phyloP scores from a whole-genome alignment of 225 moss, liverwort and hornwort species.

The Takakia lepidozioides region DNA sequence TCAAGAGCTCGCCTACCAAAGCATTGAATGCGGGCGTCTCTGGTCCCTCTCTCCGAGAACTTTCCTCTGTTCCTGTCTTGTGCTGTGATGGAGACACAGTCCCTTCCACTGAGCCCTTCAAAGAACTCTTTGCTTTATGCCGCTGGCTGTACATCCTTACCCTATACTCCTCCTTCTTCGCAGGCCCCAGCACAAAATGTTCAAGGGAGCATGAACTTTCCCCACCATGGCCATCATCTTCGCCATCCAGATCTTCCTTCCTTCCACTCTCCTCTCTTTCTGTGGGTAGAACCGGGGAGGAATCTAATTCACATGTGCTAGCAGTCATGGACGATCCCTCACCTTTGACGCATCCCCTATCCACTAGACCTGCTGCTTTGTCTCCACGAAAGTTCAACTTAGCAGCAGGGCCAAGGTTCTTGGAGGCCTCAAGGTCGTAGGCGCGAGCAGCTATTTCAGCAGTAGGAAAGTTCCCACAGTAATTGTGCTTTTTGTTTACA shows the following conservation, averaged over 20 bases:
- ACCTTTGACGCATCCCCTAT: background rate
- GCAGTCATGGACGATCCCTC: too few species aligned
- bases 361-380: conserved; percentile 4
- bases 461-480: conserved; percentile 11
- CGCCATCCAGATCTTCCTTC: conserved; percentile 7
- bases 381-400: conserved; percentile 8
- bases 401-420: background rate
- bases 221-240: conserved; percentile 2
- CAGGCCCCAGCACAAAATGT: conserved; percentile 28
- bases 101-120: conserved; percentile 8
- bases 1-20: conserved; percentile 39
- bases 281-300: too few species aligned
- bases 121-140: conserved; percentile 2
- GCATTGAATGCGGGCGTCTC: conserved; percentile 29
- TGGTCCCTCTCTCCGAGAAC: background rate
- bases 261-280: conserved; percentile 4
- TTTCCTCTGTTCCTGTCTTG: conserved; percentile 7
- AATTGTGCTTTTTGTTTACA: conserved; percentile 10
- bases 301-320: too few species aligned
- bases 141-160: conserved; percentile 10
- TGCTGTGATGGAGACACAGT: conserved; percentile 1
- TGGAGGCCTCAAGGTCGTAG: conserved; percentile 5
- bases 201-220: conserved; percentile 14
- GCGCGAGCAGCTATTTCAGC: conserved; percentile 8
- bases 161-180: conserved; percentile 9